These are phyloP conservation scores for Neurospora crassa DNA, from an alignment of 2,329 filamentous ascomycete genomes.

Conservation along the genomic window DNA sequence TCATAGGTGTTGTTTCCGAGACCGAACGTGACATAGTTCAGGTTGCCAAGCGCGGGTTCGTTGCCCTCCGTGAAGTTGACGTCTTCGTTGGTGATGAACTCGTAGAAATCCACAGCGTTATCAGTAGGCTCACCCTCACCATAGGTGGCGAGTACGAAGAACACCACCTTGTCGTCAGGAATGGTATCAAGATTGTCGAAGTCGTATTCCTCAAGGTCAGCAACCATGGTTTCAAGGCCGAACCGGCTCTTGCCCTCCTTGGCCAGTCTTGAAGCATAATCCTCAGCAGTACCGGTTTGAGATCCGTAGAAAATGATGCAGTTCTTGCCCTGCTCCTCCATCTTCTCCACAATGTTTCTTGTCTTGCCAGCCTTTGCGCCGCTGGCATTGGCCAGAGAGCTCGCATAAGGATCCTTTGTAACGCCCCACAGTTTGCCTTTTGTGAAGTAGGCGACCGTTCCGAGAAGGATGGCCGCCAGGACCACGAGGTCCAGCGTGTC, in stretches of 20 bases:
- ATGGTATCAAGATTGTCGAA: constrained; percentile 87
- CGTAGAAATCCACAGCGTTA: constrained; percentile 98
- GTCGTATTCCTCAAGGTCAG: constrained; percentile 95
- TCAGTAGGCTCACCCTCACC: constrained; percentile 98
- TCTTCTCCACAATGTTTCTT: constrained; percentile 86
- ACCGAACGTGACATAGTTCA: constrained; percentile 92
- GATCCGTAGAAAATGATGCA: constrained; percentile 98
- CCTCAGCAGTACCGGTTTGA: constrained; percentile 95
- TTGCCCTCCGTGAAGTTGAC: constrained; percentile 66
- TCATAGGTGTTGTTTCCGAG: constrained; percentile 99
- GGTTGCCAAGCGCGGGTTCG: constrained; percentile 66
- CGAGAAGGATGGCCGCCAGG: constrained; percentile 73
- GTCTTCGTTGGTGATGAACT: constrained; percentile 81
- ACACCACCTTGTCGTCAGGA: constrained; percentile 79
- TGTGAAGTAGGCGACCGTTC: constrained; percentile 91
- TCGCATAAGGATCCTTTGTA: constrained; percentile 79
- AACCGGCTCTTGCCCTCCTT: constrained; percentile 97
- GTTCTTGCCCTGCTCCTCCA: constrained; percentile 93
- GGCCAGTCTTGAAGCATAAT: constrained; percentile 90
- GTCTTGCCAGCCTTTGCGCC: constrained; percentile 72
- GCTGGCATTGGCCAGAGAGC: constrained; percentile 59
- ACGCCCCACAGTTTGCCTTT: constrained; percentile 93
- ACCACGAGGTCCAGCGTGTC: constrained; percentile 93
- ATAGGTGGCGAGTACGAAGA: constrained; percentile 96
- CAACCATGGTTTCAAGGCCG: constrained; percentile 95